Evolutionary conservation across 148 eudicot genomes (phyloP).

Genomic region (Chenopodium album): DNA sequence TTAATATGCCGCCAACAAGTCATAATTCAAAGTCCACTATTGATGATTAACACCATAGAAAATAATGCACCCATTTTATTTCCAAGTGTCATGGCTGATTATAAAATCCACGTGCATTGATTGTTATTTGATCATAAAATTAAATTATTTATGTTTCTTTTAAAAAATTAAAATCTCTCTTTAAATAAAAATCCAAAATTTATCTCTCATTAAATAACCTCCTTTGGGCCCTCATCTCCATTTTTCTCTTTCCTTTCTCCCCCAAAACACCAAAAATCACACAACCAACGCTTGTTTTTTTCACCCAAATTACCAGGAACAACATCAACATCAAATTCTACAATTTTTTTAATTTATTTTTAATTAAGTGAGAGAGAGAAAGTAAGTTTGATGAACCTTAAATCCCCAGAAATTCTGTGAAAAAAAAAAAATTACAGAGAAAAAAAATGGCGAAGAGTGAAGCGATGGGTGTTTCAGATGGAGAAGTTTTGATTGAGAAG

Average conservation of each 20-base stretch:
- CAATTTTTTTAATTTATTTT: too few relatives aligned
- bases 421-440: background rate
- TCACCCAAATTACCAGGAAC: too few relatives aligned
- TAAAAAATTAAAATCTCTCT: background rate
- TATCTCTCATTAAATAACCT: background rate
- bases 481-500: slow-evolving; percentile 8
- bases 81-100: background rate
- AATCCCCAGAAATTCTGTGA: slow-evolving; percentile 3
- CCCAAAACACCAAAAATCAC: slow-evolving; percentile 5
- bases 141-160: too few relatives aligned
- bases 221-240: background rate
- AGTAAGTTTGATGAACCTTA: slow-evolving; percentile 4
- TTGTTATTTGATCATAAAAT: background rate
- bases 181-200: background rate
- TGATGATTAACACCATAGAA: background rate
- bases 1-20: too few relatives aligned
- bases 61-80: background rate
- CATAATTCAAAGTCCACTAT: too few relatives aligned
- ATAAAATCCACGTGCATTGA: slow-evolving; percentile 12
- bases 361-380: background rate
- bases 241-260: background rate
- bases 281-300: slow-evolving; percentile 15
- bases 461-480: slow-evolving; percentile 12
- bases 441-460: slow-evolving; percentile 17
- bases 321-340: too few relatives aligned